Conservation (phyloP, 1,284 basidiomycete genomes). For the Exobasidium cylindrosporum region DNA sequence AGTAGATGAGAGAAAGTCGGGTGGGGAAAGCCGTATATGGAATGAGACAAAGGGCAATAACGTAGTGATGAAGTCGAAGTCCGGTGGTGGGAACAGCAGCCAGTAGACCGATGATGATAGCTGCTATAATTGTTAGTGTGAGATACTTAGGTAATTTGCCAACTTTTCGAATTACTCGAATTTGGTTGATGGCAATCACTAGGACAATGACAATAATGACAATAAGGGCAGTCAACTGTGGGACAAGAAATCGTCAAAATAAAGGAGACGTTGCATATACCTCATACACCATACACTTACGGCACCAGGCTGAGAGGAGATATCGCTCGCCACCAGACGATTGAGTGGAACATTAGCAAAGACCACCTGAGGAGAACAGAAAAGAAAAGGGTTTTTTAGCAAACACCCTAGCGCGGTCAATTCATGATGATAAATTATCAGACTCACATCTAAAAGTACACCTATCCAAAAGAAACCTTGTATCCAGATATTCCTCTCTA, state of each 20-base stretch:
- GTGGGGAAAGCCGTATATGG: slow-evolving; percentile 79
- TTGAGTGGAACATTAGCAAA: slow-evolving; percentile 47
- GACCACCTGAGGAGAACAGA: too few species aligned
- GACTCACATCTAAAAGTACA: slow-evolving; percentile 51
- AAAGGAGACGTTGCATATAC: too few species aligned
- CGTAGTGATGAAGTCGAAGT: slow-evolving; percentile 60
- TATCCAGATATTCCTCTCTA: slow-evolving; percentile 73
- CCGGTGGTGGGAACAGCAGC: slow-evolving; percentile 65
- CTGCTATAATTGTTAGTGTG: slow-evolving; percentile 61
- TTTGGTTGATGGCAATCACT: slow-evolving; percentile 58
- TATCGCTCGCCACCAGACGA: slow-evolving; percentile 69
- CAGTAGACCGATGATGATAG: slow-evolving; percentile 66
- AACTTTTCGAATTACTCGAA: slow-evolving; percentile 76
- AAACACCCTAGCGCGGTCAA: too few species aligned
- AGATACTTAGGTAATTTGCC: slow-evolving; percentile 74
- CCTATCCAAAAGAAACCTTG: slow-evolving; percentile 79
- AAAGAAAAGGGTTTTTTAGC: too few species aligned
- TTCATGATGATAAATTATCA: too few species aligned
- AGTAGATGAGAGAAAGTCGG: slow-evolving; percentile 59
- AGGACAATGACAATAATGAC: slow-evolving; percentile 65
- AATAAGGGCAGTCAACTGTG: slow-evolving; percentile 68
- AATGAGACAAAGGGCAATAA: slow-evolving; percentile 71
- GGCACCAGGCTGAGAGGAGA: slow-evolving; percentile 69
- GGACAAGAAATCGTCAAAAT: too few species aligned
- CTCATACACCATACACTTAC: too few species aligned